phyloP scores from a whole-genome alignment of 1,284 basidiomycete genomes.

The Coniophora puteana region DNA sequence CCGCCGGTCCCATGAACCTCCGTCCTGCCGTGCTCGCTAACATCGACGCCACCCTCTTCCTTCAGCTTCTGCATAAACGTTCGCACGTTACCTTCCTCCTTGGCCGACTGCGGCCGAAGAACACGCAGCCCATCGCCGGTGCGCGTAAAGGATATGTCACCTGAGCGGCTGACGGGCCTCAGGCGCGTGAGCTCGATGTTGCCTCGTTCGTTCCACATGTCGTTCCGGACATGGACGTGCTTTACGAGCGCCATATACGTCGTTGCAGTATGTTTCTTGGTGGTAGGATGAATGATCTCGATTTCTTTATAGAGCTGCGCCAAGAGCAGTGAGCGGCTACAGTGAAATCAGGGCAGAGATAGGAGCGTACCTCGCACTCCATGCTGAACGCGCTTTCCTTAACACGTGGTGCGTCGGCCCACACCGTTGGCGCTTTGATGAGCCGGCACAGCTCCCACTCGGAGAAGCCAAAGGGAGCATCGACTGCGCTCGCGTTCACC shows the following conservation, averaged over 20 bases:
- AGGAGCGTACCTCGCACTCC: slow-evolving; percentile 55
- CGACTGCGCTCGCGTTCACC: slow-evolving; percentile 57
- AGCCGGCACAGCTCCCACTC: slow-evolving; percentile 69
- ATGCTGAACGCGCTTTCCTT: slow-evolving; percentile 68
- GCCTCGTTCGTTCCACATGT: slow-evolving; percentile 32
- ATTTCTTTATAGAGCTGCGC: slow-evolving; percentile 41
- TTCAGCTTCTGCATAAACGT: no score
- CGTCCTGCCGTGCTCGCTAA: no score
- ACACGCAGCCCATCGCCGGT: slow-evolving; percentile 44
- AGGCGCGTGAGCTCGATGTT: slow-evolving; percentile 54
- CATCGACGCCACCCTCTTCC: no score
- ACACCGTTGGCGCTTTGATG: slow-evolving; percentile 55
- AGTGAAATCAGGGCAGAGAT: neutral
- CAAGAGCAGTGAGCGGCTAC: no score
- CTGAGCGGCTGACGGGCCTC: slow-evolving; percentile 52
- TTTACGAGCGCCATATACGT: slow-evolving; percentile 58
- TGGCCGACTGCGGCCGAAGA: slow-evolving; percentile 43
- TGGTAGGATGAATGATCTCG: slow-evolving; percentile 41
- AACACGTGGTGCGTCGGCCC: no score
- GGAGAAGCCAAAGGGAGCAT: slow-evolving; percentile 53
- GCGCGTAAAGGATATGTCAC: slow-evolving; percentile 49
- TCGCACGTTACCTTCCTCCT: slow-evolving; percentile 41
- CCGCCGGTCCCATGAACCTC: no score
- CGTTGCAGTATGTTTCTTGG: slow-evolving; percentile 32
- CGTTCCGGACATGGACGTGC: slow-evolving; percentile 59